Base-by-base conservation (phyloP, 2,329 filamentous ascomycete genomes). In the Aspergillus awamori region DNA sequence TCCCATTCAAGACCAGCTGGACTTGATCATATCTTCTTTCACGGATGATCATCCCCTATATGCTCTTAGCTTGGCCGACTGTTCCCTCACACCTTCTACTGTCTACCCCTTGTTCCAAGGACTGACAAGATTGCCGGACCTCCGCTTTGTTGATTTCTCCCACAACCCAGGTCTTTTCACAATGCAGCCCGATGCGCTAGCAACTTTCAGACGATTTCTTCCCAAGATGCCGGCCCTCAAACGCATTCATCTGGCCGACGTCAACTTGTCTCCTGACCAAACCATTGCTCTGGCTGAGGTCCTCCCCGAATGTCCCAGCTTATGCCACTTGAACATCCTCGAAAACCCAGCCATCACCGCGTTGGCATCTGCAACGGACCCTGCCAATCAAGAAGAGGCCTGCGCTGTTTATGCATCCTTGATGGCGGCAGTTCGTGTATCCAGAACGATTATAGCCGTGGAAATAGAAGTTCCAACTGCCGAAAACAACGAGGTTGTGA, bases 321-420 rank as follows among this genome's bases (percentile, higher is more conserved):
- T 99, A 36, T 93, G 93, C 7, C 94, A 98, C 77, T 83, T 99
- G 65, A 95, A 89, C 70, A 85, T 98, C 3, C 80, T 96, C 41
- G 91, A 95, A 67, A 99, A 99, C 69, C 69, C 75, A n/a, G 65
- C 69, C 10, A 76, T 80, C 45, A 83, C 87, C 0, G 84, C 87
- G 62, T 80, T 97, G 4, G 83, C 97, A 24, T 89, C 92, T 5
- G 90, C 92, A 0, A 90, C 84, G 54, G 91, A 91, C 5, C 92
- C 95, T 69, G 88, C 88, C 59, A 84, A 83, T 1, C 92, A 97
- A 75, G 94, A 98, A 77, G 94, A 98, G 77, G 94, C 95, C 0
- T 97, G 92, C 69, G 95, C 95, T 1, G 79, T 98, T 6, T 98
- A 96, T 74, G 93, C 95, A 1, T 97, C 93, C 2, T 83, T 98